A percentile compares a stretch with the other conserved stretches of the same genome.
Evolutionary conservation across 2,329 filamentous ascomycete species (phyloP).

Genomic region (Fusarium graminum): DNA sequence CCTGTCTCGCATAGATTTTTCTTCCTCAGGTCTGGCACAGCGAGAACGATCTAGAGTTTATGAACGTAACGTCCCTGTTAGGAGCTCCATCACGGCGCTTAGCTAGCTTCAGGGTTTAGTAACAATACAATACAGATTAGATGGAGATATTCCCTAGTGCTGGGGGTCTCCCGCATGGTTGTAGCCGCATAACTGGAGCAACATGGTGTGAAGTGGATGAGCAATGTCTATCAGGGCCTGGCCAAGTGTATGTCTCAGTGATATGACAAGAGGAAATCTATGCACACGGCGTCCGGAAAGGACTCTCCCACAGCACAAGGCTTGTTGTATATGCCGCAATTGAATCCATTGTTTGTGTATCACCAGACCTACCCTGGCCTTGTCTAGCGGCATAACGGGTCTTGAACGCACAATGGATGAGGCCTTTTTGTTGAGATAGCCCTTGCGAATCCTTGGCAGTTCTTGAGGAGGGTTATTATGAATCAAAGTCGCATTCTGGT

Average conservation of each 20-base stretch:
- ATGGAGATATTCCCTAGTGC: neutral
- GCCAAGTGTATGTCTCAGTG: constrained; percentile 36
- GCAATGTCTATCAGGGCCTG: constrained; percentile 41
- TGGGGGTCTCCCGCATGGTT: constrained; percentile 41
- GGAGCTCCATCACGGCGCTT: constrained; percentile 22
- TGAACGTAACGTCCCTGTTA: constrained; percentile 22
- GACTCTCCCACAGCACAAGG: constrained; percentile 12
- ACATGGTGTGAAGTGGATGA: constrained; percentile 22
- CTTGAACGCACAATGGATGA: constrained; percentile 8
- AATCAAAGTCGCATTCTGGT: constrained; percentile 6
- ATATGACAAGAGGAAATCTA: constrained; percentile 35
- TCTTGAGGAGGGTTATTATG: neutral
- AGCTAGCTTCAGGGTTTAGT: constrained; percentile 1
- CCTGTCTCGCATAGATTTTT: constrained; percentile 21
- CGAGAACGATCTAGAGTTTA: constrained; percentile 26
- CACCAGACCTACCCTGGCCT: constrained; percentile 28
- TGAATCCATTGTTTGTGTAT: constrained; percentile 29
- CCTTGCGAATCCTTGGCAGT: constrained; percentile 4
- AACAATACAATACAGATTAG: too few relatives aligned
- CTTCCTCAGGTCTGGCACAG: constrained; percentile 11
- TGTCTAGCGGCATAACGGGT: constrained; percentile 26
- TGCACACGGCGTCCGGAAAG: constrained; percentile 16
- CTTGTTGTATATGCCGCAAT: constrained; percentile 38
- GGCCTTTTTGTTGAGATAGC: constrained; percentile 16
- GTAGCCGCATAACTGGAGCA: constrained; percentile 38